phyloP scores from a whole-genome alignment of 2,329 filamentous ascomycete genomes.

The Fusarium sp. region DNA sequence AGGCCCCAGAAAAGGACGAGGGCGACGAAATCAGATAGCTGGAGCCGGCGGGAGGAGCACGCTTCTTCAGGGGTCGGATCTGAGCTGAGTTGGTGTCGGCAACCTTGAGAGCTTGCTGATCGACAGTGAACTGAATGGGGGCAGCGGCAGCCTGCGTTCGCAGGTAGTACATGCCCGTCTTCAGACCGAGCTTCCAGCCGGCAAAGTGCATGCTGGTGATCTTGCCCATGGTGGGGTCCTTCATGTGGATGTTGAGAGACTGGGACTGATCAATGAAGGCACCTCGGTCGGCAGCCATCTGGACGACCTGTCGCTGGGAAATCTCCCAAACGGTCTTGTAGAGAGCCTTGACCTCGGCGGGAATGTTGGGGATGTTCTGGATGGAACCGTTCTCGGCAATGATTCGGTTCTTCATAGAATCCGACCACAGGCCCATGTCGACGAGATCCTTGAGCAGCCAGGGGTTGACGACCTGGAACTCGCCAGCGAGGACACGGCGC shows the following conservation, averaged over 20 bases:
- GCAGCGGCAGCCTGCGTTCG: constrained; percentile 96
- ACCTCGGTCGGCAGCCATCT: constrained; percentile 98
- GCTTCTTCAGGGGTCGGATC: constrained; percentile 72
- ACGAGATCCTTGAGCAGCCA: constrained; percentile 98
- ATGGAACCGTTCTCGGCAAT: constrained; percentile 96
- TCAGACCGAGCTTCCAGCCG: constrained; percentile 98
- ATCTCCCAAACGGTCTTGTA: constrained; percentile 99
- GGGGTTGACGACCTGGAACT: constrained; percentile 99
- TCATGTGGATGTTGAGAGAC: constrained; percentile 99
- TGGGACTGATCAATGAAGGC: constrained; percentile 99
- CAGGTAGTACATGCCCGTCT: constrained; percentile 99
- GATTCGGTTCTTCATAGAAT: constrained; percentile 99
- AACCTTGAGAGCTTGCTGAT: constrained; percentile 92
- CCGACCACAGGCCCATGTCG: constrained; percentile 97
- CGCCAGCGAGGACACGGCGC: constrained; percentile 93
- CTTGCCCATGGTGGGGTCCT: constrained; percentile 99
- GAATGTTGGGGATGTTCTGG: constrained; percentile 96
- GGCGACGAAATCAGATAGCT: constrained; percentile 61
- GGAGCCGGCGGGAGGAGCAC: constrained; percentile 62
- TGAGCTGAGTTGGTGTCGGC: constrained; percentile 80
- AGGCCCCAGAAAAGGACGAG: constrained; percentile 70
- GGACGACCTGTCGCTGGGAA: constrained; percentile 90
- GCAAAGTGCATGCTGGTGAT: constrained; percentile 99
- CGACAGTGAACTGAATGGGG: constrained; percentile 98
- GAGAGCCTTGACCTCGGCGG: constrained; percentile 90